These are phyloP conservation scores for Leishmania major DNA, from an alignment of 208 protist genomes.

Conservation along the genomic window DNA sequence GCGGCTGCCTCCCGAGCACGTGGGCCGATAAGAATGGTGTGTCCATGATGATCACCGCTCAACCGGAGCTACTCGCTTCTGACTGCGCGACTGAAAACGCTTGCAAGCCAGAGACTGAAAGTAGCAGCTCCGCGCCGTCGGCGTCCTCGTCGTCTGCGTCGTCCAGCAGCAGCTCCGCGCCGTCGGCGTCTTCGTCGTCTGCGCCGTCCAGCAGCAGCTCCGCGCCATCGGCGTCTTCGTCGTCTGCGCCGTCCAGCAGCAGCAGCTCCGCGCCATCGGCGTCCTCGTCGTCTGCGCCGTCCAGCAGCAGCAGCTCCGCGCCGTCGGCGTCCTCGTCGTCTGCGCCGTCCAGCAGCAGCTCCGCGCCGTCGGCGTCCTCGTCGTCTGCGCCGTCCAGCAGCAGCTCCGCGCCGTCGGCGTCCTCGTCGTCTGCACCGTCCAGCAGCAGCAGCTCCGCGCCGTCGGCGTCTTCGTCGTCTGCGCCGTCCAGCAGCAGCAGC, in stretches of 20 bases:
- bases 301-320: background rate
- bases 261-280: background rate
- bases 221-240: background rate
- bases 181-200: background rate
- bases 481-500: too few relatives aligned
- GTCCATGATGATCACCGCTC: background rate
- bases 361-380: background rate
- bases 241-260: background rate
- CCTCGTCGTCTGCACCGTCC: too few relatives aligned
- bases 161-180: background rate
- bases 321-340: background rate
- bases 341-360: background rate
- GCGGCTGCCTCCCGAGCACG: background rate
- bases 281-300: background rate
- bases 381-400: background rate
- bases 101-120: background rate
- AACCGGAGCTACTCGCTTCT: background rate
- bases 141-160: background rate
- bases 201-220: background rate
- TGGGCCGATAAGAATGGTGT: background rate
- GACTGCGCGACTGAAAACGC: background rate
- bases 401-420: too few relatives aligned
- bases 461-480: too few relatives aligned
- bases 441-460: too few relatives aligned
- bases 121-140: background rate